Conservation (phyloP, 225 moss, liverwort and hornwort genomes). For the Ulota crispa region DNA sequence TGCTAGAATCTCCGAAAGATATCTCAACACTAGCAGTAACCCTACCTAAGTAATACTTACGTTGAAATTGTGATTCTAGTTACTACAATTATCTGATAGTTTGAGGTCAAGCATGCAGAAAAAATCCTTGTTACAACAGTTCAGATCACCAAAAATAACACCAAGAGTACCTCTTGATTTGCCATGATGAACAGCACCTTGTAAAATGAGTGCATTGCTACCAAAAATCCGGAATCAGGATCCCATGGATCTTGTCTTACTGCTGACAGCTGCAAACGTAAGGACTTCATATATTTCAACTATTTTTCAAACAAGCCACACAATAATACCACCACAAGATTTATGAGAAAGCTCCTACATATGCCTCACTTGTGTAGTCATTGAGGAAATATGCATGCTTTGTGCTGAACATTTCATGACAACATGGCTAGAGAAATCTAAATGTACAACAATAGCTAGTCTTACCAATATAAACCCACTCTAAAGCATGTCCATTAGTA, state of each 20-base stretch:
- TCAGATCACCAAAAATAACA: neutral
- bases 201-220: conserved; percentile 72
- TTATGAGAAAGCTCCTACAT: conserved; percentile 3
- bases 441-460: neutral
- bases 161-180: conserved; percentile 54
- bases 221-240: conserved; percentile 42
- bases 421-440: neutral
- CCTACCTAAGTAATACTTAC: neutral
- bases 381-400: neutral
- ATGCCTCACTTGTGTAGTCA: too few relatives aligned
- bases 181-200: conserved; percentile 57
- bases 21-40: neutral
- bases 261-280: conserved; percentile 69
- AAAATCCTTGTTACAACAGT: neutral
- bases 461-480: neutral
- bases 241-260: conserved; percentile 56
- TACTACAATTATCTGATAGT: neutral
- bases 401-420: neutral
- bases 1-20: neutral
- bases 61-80: neutral
- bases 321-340: neutral
- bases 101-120: neutral
- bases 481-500: neutral
- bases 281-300: conserved; percentile 15
- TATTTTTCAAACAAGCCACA: conserved; percentile 4